A percentile compares a stretch with the other conserved stretches of the same genome.
phyloP scores from a whole-genome alignment of 257 asterid genomes.

The Ballota nigra region DNA sequence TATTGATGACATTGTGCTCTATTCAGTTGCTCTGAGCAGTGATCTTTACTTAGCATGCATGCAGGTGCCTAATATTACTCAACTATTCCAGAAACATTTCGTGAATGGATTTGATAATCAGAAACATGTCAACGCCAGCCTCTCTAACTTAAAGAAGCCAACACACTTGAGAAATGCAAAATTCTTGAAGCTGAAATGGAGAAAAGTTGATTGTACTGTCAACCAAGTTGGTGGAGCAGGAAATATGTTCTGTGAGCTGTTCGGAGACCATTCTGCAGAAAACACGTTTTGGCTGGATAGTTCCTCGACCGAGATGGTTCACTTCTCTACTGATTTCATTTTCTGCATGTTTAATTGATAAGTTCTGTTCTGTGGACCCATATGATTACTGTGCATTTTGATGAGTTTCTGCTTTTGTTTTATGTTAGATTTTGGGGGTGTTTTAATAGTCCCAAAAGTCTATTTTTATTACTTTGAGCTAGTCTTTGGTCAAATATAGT shows the following conservation, averaged over 20 bases:
- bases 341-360: slow-evolving; percentile 5
- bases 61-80: slow-evolving; percentile 72
- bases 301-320: slow-evolving; percentile 89
- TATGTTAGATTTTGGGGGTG: background rate
- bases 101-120: slow-evolving; percentile 43
- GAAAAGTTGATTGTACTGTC: slow-evolving; percentile 52
- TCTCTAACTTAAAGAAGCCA: slow-evolving; percentile 28
- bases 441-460: background rate
- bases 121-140: slow-evolving; percentile 33
- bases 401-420: background rate
- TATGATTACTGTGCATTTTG: background rate
- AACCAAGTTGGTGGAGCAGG: slow-evolving; percentile 82
- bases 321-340: slow-evolving; percentile 5
- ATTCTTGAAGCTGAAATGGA: slow-evolving; percentile 76
- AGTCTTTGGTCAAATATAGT: background rate
- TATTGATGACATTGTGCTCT: slow-evolving; percentile 17
- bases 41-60: slow-evolving; percentile 84
- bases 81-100: slow-evolving; percentile 49
- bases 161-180: slow-evolving; percentile 41
- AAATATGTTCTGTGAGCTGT: slow-evolving; percentile 61
- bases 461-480: background rate
- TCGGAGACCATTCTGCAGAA: slow-evolving; percentile 56
- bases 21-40: slow-evolving; percentile 72
- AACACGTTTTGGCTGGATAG: slow-evolving; percentile 97
- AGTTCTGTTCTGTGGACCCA: background rate